A percentile compares a stretch with the other conserved stretches of the same genome.
Evolutionary conservation across 176 grass and related monocot genomes (phyloP).

Genomic region (Otatea glauca): DNA sequence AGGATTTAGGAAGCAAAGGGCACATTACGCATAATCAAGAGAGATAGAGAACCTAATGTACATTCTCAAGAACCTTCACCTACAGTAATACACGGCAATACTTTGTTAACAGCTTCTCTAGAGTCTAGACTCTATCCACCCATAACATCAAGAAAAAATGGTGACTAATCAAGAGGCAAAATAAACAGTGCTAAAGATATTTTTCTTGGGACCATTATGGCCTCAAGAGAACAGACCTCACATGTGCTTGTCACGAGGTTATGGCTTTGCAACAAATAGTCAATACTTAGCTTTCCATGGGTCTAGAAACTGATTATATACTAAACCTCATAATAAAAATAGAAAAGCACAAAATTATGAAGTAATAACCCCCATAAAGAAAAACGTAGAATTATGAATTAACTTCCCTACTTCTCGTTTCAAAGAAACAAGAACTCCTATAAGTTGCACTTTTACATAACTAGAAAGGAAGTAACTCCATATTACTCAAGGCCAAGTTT

Average conservation of each 20-base stretch:
- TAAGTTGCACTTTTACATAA: not conserved
- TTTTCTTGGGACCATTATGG: slow-evolving; percentile 25
- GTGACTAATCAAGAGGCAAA: slow-evolving; percentile 20
- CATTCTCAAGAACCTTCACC: no score
- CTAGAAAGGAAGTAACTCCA: slow-evolving; percentile 28
- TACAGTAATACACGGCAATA: not conserved
- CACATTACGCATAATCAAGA: no score
- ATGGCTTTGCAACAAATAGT: not conserved
- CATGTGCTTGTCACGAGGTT: slow-evolving; percentile 1
- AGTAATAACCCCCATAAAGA: not conserved
- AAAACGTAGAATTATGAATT: not conserved
- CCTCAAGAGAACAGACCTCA: slow-evolving; percentile 6
- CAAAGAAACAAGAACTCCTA: not conserved
- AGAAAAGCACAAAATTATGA: not conserved
- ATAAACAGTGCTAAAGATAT: not conserved
- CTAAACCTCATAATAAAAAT: not conserved
- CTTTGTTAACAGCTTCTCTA: not conserved
- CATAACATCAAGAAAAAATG: not conserved
- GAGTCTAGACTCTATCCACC: not conserved
- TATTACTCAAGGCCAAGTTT: slow-evolving; percentile 27
- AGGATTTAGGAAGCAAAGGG: no score
- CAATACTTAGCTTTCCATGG: not conserved
- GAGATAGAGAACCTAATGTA: no score
- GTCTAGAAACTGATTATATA: slow-evolving; percentile 4
- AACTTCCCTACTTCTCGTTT: not conserved